Evolutionary conservation across 148 eudicot genomes (phyloP), one percentile per base, ranked within the genome.

Genomic region (Heliamphora exappendiculata): DNA sequence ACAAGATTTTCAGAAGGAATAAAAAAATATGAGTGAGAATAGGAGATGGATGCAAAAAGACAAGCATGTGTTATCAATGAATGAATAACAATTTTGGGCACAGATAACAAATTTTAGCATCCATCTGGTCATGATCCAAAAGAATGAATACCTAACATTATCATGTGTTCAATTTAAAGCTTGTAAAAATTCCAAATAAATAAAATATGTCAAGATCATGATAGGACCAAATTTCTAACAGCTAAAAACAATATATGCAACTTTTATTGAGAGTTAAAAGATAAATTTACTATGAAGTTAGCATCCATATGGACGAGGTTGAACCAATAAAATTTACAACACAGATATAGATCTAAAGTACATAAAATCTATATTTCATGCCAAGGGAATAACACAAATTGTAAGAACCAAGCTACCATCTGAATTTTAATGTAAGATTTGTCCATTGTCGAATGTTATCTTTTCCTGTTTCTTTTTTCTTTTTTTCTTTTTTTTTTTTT

Each of bases 1-100:
- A 75, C 63, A 70, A 73, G 45, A n/a, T n/a, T n/a, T n/a, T n/a
- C n/a, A n/a, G n/a, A 72, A 70, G 37, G 72, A 70, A 31, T 2
- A 47, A 70, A 24, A 33, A 19, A 68, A 37, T 22, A 45, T 49
- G 34, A 19, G 22, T 45, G 3, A 51, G 34, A 22, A 26, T 36
- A 29, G 53, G 34, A 49, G 53, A 33, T 19, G 67, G 34, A 67
- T 49, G 17, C n/a, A 67, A 9, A 50, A 13, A 64, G 2, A 57
- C 31, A 68, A 7, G 65, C n/a, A 57, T 26, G 28, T 26, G 19
- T 54, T 33, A 19, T 60, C 20, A 12, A 41, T 78, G 42, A 47
- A 49, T 31, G 41, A 0, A 76, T 24, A 53, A 5, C 9, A 68
- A 71, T 37, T 19, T 47, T 47, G 66, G 49, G 24, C 22, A 34